phyloP scores from a whole-genome alignment of 2,329 filamentous ascomycete genomes.

The Fusarium praegraminearum region DNA sequence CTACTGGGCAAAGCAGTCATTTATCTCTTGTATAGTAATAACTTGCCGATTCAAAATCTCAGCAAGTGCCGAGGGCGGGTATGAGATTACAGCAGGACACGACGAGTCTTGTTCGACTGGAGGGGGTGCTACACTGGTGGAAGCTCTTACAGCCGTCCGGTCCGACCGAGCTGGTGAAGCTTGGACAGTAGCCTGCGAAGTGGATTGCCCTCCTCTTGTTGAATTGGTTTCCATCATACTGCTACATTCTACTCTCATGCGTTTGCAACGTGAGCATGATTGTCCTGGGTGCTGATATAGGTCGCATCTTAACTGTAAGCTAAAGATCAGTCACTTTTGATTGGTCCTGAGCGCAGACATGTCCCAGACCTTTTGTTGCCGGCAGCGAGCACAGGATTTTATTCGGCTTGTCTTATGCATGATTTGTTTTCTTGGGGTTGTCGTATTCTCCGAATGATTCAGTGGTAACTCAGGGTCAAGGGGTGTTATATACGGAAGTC shows the following conservation, averaged over 20 bases:
- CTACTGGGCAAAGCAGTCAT: background rate
- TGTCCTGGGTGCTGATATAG: background rate
- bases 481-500: background rate
- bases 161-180: background rate
- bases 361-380: slow-evolving; percentile 5
- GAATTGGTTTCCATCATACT: background rate
- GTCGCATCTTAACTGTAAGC: background rate
- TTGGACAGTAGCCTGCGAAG: background rate
- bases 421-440: background rate
- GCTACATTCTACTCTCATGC: slow-evolving; percentile 1
- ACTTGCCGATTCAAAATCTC: background rate
- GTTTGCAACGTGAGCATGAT: slow-evolving; percentile 9
- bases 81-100: background rate
- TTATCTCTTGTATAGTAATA: background rate
- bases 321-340: background rate
- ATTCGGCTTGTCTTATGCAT: slow-evolving; percentile 1
- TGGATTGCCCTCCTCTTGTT: background rate
- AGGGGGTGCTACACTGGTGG: background rate
- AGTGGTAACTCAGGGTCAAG: background rate
- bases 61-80: background rate
- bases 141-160: background rate
- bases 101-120: background rate
- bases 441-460: background rate
- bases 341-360: background rate
- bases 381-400: slow-evolving; percentile 8